Base-by-base conservation (phyloP, 495 filamentous ascomycete species). In the Hyphodiscus hymeniophilus region DNA sequence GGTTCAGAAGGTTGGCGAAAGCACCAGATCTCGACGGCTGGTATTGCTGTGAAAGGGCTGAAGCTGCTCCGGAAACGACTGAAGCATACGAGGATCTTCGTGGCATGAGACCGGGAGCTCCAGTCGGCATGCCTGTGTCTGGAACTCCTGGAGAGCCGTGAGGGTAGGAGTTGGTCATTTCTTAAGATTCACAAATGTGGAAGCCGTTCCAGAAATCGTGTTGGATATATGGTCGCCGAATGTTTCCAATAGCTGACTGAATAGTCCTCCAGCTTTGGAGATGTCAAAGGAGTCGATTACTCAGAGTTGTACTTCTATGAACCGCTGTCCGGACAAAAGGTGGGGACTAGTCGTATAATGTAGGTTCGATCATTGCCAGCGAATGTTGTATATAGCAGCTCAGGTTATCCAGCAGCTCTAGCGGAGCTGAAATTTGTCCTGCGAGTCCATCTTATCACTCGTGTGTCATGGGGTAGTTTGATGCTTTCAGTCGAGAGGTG, bases 31-130 rank as follows among this genome's bases (percentile, higher is more conserved):
- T 75, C 57, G 64, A 56, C 58, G 73, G 66, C 20, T 69, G 60
- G 44, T 57, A 66, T 51, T 42, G 38, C 54, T 52, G 58, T 40
- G 48, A 54, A 51, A 57, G 28, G 50, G 55, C 47, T 55, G 64
- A 55, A 51, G 75, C 71, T 57, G 81, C 68, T 45, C 86, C 85
- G 26, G 88, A 83, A 42, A 84, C 76, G 41, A 89, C 84, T 43
- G 87, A 87, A 39, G 89, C 87, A 72, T 94, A 94, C 26, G 89
- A 94, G 0, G 63, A 64, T 38, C 72, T 65, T 40, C 60, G 55
- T 42, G 61, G 60, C 39, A 65, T 55, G 44, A 58, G 60, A 40
- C 50, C 54, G 23, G 57, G 54, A 44, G 60, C 59, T 36, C 41
- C 57, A 61, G 65, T 58, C 47, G 60, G 63, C 65, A 55, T 64